Percentiles rank a stretch among this genome's conserved stretches.
These are phyloP conservation scores for Casaregolazyma lundiana DNA, from an alignment of 1,139 yeast genomes.

Conservation along the genomic window DNA sequence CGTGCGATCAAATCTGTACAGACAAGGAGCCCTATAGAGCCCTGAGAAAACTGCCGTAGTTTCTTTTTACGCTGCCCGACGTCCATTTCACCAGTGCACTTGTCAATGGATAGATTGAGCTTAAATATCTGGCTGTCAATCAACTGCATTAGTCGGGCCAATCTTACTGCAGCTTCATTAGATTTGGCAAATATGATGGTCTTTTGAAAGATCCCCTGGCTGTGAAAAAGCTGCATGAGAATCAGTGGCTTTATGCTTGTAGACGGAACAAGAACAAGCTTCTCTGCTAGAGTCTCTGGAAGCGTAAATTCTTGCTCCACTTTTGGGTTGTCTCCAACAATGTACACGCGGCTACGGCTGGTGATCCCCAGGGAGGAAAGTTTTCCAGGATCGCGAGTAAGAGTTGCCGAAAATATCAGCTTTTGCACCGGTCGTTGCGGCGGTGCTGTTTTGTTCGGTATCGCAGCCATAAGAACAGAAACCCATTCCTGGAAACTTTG, in stretches of 20 bases:
- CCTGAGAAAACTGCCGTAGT: conserved; percentile 53
- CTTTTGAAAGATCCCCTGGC: conserved; percentile 29
- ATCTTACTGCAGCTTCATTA: conserved; percentile 77
- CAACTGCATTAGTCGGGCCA: conserved; percentile 55
- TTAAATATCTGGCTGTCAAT: conserved; percentile 35
- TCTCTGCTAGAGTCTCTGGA: conserved; percentile 36
- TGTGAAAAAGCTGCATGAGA: conserved; percentile 50
- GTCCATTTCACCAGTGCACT: conserved; percentile 37
- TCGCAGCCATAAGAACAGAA: conserved; percentile 50
- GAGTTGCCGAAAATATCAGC: conserved; percentile 85
- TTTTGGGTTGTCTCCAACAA: conserved; percentile 43
- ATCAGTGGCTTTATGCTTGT: conserved; percentile 63
- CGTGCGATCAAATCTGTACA: conserved; percentile 94
- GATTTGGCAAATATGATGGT: conserved; percentile 73
- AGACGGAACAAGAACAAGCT: conserved; percentile 26
- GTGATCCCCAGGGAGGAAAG: conserved; percentile 61
- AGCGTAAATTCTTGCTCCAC: conserved; percentile 37
- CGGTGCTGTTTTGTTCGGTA: conserved; percentile 25
- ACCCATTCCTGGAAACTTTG: conserved; percentile 96
- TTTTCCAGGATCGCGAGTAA: conserved; percentile 89
- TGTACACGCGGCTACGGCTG: conserved; percentile 61
- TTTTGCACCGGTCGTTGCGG: conserved; percentile 41
- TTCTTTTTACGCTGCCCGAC: conserved; percentile 31
- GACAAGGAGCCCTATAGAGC: conserved; percentile 53
- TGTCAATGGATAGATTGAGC: conserved; percentile 22